A percentile compares a stretch with the other conserved stretches of the same genome.
Conservation (phyloP, 352 stramenopile genomes). For the Globisporangium uncinulatum region DNA sequence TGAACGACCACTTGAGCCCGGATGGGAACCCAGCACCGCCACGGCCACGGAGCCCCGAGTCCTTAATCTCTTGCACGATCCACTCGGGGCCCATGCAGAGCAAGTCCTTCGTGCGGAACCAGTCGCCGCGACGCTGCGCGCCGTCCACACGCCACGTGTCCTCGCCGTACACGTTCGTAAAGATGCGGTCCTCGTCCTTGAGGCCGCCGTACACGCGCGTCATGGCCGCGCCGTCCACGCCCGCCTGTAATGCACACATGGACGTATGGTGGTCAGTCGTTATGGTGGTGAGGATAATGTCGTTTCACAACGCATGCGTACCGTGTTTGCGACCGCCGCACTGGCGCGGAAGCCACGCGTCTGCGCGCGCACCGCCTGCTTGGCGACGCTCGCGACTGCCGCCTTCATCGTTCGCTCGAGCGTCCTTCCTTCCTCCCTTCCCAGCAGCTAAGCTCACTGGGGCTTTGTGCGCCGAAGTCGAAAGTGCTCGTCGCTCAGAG, state of each 20-base stretch:
- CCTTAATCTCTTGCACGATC: conserved; percentile 99
- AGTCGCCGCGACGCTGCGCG: conserved; percentile 94
- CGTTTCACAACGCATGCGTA: conserved; percentile 9
- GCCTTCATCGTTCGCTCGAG: conserved; percentile 7
- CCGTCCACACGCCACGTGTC: conserved; percentile 85
- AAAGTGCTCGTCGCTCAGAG: conserved; percentile 6
- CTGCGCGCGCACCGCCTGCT: conserved; percentile 12
- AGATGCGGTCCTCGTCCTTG: conserved; percentile 99
- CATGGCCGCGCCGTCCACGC: conserved; percentile 48
- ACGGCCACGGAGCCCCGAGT: conserved; percentile 96
- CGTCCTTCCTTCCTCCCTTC: neutral
- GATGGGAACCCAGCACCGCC: conserved; percentile 98
- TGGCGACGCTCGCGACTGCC: conserved; percentile 11
- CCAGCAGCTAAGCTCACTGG: neutral
- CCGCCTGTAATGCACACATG: conserved; percentile 13
- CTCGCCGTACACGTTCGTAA: conserved; percentile 99
- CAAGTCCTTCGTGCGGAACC: conserved; percentile 95
- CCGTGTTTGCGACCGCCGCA: conserved; percentile 28
- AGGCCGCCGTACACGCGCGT: conserved; percentile 92
- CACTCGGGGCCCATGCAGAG: conserved; percentile 98
- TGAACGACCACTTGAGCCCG: conserved; percentile 99
- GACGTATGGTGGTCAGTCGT: too few relatives aligned
- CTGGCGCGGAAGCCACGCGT: conserved; percentile 23
- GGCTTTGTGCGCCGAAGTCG: conserved; percentile 1
- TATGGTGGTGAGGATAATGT: too few relatives aligned